Conservation (phyloP, 805 yeast genomes). For the Dipodascus geniculatus region DNA sequence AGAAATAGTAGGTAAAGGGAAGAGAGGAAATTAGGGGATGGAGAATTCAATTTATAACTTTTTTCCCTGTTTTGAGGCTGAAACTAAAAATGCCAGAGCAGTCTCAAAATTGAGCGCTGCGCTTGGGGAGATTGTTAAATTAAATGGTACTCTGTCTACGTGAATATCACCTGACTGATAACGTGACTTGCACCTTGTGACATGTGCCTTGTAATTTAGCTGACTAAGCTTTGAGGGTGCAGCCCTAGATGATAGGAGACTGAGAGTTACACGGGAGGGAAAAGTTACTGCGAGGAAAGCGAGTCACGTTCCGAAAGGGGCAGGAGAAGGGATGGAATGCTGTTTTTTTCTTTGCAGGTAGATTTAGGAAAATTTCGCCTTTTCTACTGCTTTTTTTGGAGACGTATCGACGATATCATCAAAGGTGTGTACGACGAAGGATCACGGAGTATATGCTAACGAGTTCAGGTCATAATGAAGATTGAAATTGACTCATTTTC, state of each 20-base stretch:
- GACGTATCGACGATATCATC: neutral
- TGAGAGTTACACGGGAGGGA: neutral
- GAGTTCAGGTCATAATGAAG: constrained; percentile 52
- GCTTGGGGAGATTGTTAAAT: neutral
- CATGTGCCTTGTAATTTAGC: too few species aligned
- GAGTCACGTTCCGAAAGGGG: neutral
- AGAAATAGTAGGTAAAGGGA: neutral
- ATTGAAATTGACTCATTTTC: constrained; percentile 99
- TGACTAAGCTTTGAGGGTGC: neutral
- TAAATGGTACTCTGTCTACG: too few species aligned
- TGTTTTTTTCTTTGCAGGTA: neutral
- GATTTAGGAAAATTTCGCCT: too few species aligned
- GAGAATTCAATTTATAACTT: neutral
- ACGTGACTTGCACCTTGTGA: neutral
- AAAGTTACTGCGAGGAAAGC: neutral
- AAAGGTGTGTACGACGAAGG: neutral
- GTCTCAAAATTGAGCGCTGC: too few species aligned
- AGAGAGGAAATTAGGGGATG: constrained; percentile 1
- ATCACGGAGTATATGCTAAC: neutral
- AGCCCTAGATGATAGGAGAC: neutral
- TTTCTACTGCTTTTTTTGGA: neutral
- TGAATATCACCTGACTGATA: neutral
- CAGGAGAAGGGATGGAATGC: neutral
- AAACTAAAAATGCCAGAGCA: neutral
- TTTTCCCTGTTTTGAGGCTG: constrained; percentile 1